Conservation (phyloP, 2,329 filamentous ascomycete species). For the Clonostachys byssicola region DNA sequence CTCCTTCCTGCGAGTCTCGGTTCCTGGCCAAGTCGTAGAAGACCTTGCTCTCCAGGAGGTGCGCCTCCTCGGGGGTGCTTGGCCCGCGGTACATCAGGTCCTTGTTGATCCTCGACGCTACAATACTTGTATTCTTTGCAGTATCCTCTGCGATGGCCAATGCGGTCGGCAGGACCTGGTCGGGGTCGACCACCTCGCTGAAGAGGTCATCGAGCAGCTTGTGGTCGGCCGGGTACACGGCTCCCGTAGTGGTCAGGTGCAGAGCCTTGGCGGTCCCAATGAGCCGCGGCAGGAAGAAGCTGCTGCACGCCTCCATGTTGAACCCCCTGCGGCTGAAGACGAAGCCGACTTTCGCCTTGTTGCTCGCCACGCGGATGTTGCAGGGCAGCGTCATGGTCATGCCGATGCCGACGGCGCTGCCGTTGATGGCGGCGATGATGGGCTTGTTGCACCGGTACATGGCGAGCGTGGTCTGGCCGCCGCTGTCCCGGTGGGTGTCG, state of each 20-base stretch:
- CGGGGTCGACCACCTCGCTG: conserved; percentile 57
- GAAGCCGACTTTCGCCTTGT: conserved; percentile 64
- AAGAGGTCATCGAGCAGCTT: conserved; percentile 58
- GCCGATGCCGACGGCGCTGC: conserved; percentile 54
- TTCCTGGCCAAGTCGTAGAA: conserved; percentile 56
- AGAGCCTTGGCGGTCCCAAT: conserved; percentile 61
- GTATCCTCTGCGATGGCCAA: conserved; percentile 64
- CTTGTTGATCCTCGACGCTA: conserved; percentile 63
- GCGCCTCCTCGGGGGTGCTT: conserved; percentile 61
- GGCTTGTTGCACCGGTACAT: conserved; percentile 55
- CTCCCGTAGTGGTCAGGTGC: conserved; percentile 64
- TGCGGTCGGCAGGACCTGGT: conserved; percentile 59
- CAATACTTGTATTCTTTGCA: conserved; percentile 59
- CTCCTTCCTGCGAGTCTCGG: conserved; percentile 61
- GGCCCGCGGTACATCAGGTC: conserved; percentile 64
- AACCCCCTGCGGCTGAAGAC: conserved; percentile 69
- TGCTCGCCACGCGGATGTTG: conserved; percentile 47
- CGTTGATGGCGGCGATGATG: conserved; percentile 54
- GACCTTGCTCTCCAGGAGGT: conserved; percentile 65
- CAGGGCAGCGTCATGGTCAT: conserved; percentile 58
- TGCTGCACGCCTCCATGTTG: conserved; percentile 67
- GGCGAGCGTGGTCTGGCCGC: conserved; percentile 49
- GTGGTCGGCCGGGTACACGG: conserved; percentile 48
- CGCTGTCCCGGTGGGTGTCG: conserved; percentile 38
- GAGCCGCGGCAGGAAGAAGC: conserved; percentile 68